phyloP scores from a whole-genome alignment of 148 eudicot species.

The Fagopyrum homotropicum region DNA sequence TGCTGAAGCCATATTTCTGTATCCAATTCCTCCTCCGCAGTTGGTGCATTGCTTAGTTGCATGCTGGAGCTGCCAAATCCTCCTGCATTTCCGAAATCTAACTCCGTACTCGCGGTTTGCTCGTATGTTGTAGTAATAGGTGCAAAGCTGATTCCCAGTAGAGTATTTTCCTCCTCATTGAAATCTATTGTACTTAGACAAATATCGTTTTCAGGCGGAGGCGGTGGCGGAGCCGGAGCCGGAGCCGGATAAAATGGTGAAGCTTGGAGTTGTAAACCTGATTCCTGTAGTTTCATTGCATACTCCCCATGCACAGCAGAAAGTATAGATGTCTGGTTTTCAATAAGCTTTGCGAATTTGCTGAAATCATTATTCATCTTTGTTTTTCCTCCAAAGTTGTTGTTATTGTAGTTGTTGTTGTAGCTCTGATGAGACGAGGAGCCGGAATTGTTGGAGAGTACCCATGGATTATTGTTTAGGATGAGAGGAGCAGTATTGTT shows the following conservation, averaged over 20 bases:
- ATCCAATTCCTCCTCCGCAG: no score
- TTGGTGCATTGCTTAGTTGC: no score
- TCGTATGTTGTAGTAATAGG: background rate
- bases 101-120: background rate
- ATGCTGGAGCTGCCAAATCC: background rate
- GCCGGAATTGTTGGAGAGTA: background rate
- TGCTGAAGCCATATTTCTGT: no score
- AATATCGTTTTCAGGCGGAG: background rate
- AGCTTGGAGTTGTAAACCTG: background rate
- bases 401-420: background rate
- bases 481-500: background rate
- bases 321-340: background rate
- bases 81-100: background rate
- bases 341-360: background rate
- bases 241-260: background rate
- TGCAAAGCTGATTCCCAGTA: background rate
- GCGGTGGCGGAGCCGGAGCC: no score
- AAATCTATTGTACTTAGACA: background rate
- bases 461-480: background rate
- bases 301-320: background rate
- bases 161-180: background rate
- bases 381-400: background rate
- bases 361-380: background rate
- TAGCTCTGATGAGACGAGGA: background rate
- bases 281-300: background rate